phyloP scores from a whole-genome alignment of 1,139 yeast species.

The Lodderomyces margitis region DNA sequence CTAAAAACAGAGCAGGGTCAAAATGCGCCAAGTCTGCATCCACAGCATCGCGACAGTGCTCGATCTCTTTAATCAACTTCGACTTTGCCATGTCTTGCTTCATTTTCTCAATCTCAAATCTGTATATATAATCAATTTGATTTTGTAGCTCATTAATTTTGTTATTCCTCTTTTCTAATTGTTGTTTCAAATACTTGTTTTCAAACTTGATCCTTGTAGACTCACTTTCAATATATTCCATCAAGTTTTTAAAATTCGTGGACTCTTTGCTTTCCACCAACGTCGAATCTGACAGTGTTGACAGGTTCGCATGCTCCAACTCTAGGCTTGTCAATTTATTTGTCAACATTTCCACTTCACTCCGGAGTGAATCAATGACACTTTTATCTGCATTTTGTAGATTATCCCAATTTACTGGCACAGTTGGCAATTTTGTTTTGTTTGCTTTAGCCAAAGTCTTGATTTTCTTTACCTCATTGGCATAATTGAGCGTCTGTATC shows the following conservation, averaged over 20 bases:
- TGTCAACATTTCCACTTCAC: constrained; percentile 32
- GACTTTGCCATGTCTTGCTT: constrained; percentile 4
- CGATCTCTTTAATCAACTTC: constrained; percentile 7
- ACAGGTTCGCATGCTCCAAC: constrained; percentile 3
- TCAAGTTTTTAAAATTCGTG: constrained; percentile 24
- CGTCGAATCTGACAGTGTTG: constrained; percentile 3
- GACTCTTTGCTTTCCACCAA: constrained; percentile 1
- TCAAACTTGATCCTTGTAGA: constrained; percentile 31
- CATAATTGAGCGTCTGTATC: constrained; percentile 69
- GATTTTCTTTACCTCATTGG: constrained; percentile 70
- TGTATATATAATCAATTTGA: constrained; percentile 25
- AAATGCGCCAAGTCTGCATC: constrained; percentile 10
- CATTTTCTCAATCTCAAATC: background rate
- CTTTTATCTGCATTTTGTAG: constrained; percentile 26
- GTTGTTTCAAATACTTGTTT: constrained; percentile 28
- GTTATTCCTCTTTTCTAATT: constrained; percentile 19
- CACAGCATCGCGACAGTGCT: constrained; percentile 2
- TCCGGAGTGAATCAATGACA: constrained; percentile 29
- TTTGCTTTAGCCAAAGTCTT: constrained; percentile 57
- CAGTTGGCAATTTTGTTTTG: constrained; percentile 30
- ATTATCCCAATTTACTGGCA: constrained; percentile 35
- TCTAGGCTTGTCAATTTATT: constrained; percentile 19
- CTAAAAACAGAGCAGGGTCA: constrained; percentile 10
- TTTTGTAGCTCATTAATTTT: constrained; percentile 26
- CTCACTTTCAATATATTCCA: constrained; percentile 34